Evolutionary conservation across 805 yeast genomes (phyloP), one percentile per base, ranked within the genome.

Genomic region (Wickerhamiella azymoides): DNA sequence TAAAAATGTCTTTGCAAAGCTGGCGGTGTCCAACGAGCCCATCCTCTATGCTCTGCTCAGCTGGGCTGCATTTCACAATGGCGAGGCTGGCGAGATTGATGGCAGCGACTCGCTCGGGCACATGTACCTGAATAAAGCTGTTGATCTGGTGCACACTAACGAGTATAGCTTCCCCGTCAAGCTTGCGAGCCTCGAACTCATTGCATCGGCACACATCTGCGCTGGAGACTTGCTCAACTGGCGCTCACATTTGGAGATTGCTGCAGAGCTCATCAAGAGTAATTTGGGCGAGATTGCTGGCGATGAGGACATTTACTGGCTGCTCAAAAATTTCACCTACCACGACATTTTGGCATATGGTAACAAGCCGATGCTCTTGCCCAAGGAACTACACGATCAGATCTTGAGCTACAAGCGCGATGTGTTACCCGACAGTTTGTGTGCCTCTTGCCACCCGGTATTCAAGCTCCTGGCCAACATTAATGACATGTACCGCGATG

Each of bases 131-230:
- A 51, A 52, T n/a, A 41, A 49, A 30, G 62, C 62, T 5, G 52
- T 54, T 17, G 47, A 45, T 25, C 43, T 49, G 18, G 53, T 54
- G 9, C 46, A 43, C 25, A 41, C 43, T 33, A 44, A 49, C 18
- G 56, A 54, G 5, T 48, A 49, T 60, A 43, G 63, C 54, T 70
- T 79, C 48, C 18, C 27, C 2, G 45, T 36, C 13, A 16, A 30
- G n/a, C 58, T 83, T 39, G 89, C 93, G 1, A 73, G 79, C 14
- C 65, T 80, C 45, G 62, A 83, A 50, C 74, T 84, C 44, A 66
- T 83, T 43, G 74, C 82, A 52, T 84, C 81, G 13, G 88, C 84
- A 0, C 86, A 82, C 57, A 81, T 84, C 45, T 83, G 89, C 62
- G 73, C 77, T 50, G 94, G 94, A 6, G 93, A 84, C 58, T 84